These are phyloP conservation scores for Zygosaccharomyces sapae DNA, from an alignment of 1,139 yeast genomes.

Conservation along the genomic window DNA sequence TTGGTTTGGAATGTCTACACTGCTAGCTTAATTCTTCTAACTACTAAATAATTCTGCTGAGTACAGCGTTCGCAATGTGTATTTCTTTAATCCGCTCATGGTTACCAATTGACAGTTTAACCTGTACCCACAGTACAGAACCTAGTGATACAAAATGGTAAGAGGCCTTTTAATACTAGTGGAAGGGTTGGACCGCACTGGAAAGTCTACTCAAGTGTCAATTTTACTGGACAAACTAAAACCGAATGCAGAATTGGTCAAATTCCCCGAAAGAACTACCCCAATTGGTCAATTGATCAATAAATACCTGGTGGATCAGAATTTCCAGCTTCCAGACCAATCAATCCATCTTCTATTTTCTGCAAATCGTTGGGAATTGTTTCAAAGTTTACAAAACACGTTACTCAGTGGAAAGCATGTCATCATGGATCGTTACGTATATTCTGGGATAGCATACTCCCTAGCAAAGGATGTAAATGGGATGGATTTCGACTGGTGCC, in stretches of 20 bases:
- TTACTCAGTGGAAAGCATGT: constrained; percentile 55
- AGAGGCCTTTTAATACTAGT: constrained; percentile 75
- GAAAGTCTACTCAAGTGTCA: constrained; percentile 84
- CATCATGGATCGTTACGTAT: constrained; percentile 80
- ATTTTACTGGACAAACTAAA: constrained; percentile 43
- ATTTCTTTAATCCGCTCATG: neutral
- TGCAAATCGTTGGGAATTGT: constrained; percentile 91
- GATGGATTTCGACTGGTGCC: constrained; percentile 68
- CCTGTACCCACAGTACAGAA: constrained; percentile 22
- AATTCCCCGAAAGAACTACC: constrained; percentile 87
- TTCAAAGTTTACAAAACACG: constrained; percentile 43
- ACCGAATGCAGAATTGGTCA: constrained; percentile 47
- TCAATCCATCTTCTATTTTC: constrained; percentile 83
- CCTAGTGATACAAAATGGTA: constrained; percentile 23
- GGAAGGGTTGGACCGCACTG: constrained; percentile 94
- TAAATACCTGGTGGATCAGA: constrained; percentile 55
- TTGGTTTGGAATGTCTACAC: too few species aligned
- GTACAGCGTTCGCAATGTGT: too few species aligned
- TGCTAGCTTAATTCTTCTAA: too few species aligned
- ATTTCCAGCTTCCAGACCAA: constrained; percentile 57
- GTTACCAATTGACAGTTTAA: constrained; percentile 23
- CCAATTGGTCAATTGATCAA: constrained; percentile 75
- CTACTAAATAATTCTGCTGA: too few species aligned
- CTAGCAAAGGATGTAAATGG: constrained; percentile 61
- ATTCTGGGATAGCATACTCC: constrained; percentile 90